These are phyloP conservation scores for Nakaseomyces nivariensis DNA, from an alignment of 1,139 yeast genomes.

Conservation along the genomic window DNA sequence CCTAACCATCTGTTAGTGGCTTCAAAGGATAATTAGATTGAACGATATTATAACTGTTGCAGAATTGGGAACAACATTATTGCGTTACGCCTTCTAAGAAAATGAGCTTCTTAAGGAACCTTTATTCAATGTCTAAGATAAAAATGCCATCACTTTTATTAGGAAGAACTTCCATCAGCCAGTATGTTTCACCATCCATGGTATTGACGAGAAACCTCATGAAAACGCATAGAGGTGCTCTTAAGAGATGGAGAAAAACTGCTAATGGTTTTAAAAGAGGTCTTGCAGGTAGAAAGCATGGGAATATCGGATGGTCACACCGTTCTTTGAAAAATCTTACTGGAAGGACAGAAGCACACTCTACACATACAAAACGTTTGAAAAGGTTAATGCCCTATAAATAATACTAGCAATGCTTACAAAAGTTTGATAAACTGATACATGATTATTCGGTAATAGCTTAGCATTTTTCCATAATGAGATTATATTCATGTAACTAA, in stretches of 20 bases:
- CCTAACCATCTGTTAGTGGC: not conserved
- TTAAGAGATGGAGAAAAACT: constrained; percentile 75
- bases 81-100: not conserved
- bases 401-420: constrained; percentile 6
- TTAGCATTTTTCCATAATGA: not conserved
- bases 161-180: not conserved
- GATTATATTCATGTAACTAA: not conserved
- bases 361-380: constrained; percentile 38
- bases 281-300: constrained; percentile 84
- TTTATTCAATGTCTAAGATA: not conserved
- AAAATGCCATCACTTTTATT: not conserved
- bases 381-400: constrained; percentile 37
- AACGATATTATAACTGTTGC: too few species aligned
- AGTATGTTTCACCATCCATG: constrained; percentile 2
- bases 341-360: constrained; percentile 49
- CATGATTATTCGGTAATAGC: not conserved
- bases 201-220: constrained; percentile 24
- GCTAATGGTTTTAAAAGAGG: constrained; percentile 53
- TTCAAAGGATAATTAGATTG: too few species aligned
- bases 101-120: not conserved
- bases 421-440: not conserved
- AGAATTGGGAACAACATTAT: too few species aligned
- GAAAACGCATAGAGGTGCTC: constrained; percentile 44
- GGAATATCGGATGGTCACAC: constrained; percentile 80
- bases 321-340: constrained; percentile 54